Base-by-base conservation (phyloP, 805 yeast species). In the Blastobotrys peoriensis region DNA sequence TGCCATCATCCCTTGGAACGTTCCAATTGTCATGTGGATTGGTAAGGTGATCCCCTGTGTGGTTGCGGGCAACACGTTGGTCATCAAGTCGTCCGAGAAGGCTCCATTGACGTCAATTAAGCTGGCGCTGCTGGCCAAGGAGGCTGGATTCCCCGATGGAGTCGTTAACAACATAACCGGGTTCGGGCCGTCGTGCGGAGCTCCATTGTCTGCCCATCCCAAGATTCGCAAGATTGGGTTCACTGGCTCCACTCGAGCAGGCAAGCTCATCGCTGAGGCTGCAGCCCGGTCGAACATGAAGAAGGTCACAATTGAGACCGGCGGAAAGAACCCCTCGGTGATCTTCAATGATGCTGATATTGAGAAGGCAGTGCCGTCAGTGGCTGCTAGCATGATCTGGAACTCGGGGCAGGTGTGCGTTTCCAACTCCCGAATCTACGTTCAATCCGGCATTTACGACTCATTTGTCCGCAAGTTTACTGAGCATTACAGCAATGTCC, bases 331-430 rank as follows among this genome's bases (percentile, higher is more conserved):
- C 5, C 83, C 85, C 22, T 68, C 78, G 22, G 70, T 79, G 43
- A 77, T 79, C 2, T 79, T 79, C 55, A 73, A 73, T 23, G 84
- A 79, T 57, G 80, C 80, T 6, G 75, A 76, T 50, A 52, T 79
- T 9, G 81, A 78, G 40, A 59, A 63, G 25, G 82, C 83, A 1
- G 79, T 78, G 2, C 71, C 67, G 19, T 73, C 68, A 22, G 68
- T 77, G 1, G 58, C 75, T 33, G 77, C 75, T 3, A 71, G 80
- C 25, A 79, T 78, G 54, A 78, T 79, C 60, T 70, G 81, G 60
- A 69, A 78, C 33, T 64, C 78, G 57, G 85, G 85, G 33, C 85
- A 79, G 58, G 78, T 83, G 1, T 79, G 86, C 65, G 77, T 78
- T 19, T 77, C 81, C 61, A 80, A 81, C 41, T 77, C 78, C 57